Conservation (phyloP, 106 monocot species). For the Amphibolis antarctica region DNA sequence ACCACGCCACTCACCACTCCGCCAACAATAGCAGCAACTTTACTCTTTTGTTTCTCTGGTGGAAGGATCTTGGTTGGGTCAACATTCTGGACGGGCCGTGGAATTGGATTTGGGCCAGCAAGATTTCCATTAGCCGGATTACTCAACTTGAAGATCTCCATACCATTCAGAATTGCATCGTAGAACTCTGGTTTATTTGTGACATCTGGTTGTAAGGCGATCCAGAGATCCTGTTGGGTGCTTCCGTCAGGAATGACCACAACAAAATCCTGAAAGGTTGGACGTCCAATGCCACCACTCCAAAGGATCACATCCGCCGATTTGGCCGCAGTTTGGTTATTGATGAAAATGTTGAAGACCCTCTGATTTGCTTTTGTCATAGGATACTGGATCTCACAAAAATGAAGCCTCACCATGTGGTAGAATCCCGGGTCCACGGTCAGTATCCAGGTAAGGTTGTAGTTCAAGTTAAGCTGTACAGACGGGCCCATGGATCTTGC, state of each 20-base stretch:
- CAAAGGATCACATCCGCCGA: slow-evolving; percentile 23
- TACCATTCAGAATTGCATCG: slow-evolving; percentile 47
- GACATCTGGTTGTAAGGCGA: slow-evolving; percentile 25
- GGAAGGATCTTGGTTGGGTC: background rate
- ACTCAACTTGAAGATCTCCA: slow-evolving; percentile 48
- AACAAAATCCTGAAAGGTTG: slow-evolving; percentile 26
- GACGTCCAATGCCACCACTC: slow-evolving; percentile 27
- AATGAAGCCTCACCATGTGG: slow-evolving; percentile 66
- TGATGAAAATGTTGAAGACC: slow-evolving; percentile 39
- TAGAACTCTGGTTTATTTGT: slow-evolving; percentile 13
- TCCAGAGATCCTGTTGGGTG: slow-evolving; percentile 27
- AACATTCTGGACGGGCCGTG: background rate
- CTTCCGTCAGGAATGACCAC: slow-evolving; percentile 2
- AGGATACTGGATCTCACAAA: slow-evolving; percentile 62
- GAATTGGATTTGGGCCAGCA: slow-evolving; percentile 40
- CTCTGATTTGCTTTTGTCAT: slow-evolving; percentile 33
- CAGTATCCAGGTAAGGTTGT: slow-evolving; percentile 72
- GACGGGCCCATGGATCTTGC: slow-evolving; percentile 65
- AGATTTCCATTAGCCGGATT: slow-evolving; percentile 14
- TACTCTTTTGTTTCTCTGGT: background rate
- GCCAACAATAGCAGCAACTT: slow-evolving; percentile 12
- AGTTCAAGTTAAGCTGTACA: slow-evolving; percentile 33
- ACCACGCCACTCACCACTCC: slow-evolving; percentile 26
- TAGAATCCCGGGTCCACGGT: slow-evolving; percentile 48
- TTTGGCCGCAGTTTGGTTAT: slow-evolving; percentile 31